These are phyloP conservation scores for Trichoderma parareesei DNA, from an alignment of 495 filamentous ascomycete species.

Conservation along the genomic window DNA sequence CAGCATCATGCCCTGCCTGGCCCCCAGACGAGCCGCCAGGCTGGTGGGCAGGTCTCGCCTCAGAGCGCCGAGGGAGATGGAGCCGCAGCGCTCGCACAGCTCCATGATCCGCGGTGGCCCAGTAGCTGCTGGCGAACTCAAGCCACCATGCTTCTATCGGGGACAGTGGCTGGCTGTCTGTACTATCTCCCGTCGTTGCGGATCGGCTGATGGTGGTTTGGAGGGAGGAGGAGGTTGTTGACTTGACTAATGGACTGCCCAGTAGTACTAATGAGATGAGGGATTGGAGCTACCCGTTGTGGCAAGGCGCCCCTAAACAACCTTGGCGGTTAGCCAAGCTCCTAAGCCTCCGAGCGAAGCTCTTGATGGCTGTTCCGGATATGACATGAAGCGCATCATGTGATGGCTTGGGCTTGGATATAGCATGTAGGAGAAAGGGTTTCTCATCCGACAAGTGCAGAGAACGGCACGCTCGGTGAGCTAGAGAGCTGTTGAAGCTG, in stretches of 20 bases:
- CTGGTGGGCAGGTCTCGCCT: not conserved
- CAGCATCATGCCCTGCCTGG: not conserved
- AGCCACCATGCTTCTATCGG: conserved; percentile 6
- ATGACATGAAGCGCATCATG: not conserved
- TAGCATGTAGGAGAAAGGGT: too few relatives aligned
- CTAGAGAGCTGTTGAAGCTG: not conserved
- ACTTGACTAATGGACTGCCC: not conserved
- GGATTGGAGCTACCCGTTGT: not conserved
- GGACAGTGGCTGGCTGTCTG: not conserved
- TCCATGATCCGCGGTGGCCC: not conserved
- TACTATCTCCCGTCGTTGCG: not conserved
- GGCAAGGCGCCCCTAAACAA: conserved; percentile 4
- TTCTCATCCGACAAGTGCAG: too few relatives aligned
- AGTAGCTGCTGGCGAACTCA: not conserved
- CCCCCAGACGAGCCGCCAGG: conserved; percentile 1
- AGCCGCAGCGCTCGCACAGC: not conserved
- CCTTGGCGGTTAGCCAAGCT: conserved; percentile 4
- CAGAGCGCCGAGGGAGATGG: not conserved
- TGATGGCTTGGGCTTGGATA: not conserved
- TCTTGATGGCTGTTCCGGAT: not conserved
- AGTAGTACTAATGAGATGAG: too few relatives aligned
- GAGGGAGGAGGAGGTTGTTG: not conserved
- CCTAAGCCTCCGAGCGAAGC: not conserved
- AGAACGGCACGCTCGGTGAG: not conserved
- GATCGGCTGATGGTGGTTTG: not conserved